Percentiles rank a stretch among this genome's conserved stretches.
phyloP scores from a whole-genome alignment of 1,139 yeast genomes.

The Pichia sp. region DNA sequence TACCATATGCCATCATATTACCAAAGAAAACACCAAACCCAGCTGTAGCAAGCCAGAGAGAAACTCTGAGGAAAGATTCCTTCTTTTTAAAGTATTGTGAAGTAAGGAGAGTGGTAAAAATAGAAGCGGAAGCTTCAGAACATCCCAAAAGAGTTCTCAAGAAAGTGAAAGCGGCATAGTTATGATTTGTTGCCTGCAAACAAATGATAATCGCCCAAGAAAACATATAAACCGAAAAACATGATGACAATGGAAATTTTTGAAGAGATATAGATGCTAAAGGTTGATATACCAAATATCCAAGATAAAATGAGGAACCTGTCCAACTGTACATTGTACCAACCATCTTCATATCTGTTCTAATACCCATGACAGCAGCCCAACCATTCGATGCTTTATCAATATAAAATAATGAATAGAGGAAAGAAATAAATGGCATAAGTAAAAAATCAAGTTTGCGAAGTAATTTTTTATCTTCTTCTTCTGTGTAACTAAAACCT shows the following conservation, averaged over 20 bases:
- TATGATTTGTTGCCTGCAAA: conserved; percentile 42
- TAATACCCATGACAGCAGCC: conserved; percentile 57
- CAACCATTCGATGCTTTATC: conserved; percentile 59
- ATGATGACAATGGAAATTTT: conserved; percentile 42
- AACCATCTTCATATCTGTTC: conserved; percentile 45
- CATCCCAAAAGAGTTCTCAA: conserved; percentile 47
- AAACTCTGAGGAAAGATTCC: conserved; percentile 48
- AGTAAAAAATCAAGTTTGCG: conserved; percentile 54
- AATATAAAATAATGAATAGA: conserved; percentile 62
- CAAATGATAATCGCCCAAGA: conserved; percentile 47
- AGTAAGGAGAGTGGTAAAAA: conserved; percentile 52
- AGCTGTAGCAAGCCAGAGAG: conserved; percentile 49
- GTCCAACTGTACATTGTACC: conserved; percentile 56
- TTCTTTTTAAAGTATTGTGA: conserved; percentile 53
- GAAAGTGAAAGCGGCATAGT: conserved; percentile 38
- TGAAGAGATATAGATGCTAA: conserved; percentile 45
- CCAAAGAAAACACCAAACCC: conserved; percentile 52
- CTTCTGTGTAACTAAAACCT: conserved; percentile 22
- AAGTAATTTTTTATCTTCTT: conserved; percentile 36
- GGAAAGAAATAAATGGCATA: conserved; percentile 53
- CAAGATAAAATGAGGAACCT: conserved; percentile 57
- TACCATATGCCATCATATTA: conserved; percentile 50
- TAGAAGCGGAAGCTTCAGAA: conserved; percentile 48
- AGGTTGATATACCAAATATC: conserved; percentile 48
- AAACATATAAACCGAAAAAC: conserved; percentile 38